phyloP scores from a whole-genome alignment of 2,329 filamentous ascomycete genomes.

The Epichloe hybrida region DNA sequence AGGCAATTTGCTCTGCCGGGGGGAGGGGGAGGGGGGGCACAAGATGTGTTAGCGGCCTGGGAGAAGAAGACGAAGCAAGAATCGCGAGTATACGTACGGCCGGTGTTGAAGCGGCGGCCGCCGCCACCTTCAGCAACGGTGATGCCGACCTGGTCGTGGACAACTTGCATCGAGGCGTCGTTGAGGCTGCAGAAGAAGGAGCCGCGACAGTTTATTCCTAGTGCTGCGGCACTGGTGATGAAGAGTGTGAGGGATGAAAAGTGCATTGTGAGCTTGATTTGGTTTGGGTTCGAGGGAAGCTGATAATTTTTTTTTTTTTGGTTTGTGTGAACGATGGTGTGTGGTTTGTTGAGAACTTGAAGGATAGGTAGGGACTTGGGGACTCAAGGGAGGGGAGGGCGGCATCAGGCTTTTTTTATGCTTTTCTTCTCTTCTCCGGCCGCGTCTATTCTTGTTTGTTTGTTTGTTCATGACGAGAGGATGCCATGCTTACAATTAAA shows the following conservation, averaged over 20 bases:
- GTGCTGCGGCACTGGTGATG: slow-evolving; percentile 3
- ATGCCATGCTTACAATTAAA: too few relatives aligned
- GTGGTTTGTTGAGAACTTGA: neutral
- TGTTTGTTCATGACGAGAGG: too few relatives aligned
- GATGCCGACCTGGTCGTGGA: slow-evolving; percentile 6
- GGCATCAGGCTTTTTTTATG: neutral
- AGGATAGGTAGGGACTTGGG: neutral
- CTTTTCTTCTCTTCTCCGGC: neutral
- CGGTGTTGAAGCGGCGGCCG: slow-evolving; percentile 3
- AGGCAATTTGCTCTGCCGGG: slow-evolving; percentile 8
- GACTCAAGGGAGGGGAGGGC: neutral
- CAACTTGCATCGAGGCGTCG: slow-evolving; percentile 5
- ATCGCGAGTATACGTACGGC: neutral
- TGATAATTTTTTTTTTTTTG: neutral
- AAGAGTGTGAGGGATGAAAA: slow-evolving; percentile 2
- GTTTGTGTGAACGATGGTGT: neutral
- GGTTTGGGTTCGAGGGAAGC: too few relatives aligned
- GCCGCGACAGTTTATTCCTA: slow-evolving; percentile 10
- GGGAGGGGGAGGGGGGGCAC: neutral
- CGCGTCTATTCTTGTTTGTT: too few relatives aligned
- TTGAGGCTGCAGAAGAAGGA: slow-evolving; percentile 8
- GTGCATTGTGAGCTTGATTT: neutral
- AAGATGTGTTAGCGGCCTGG: too few relatives aligned
- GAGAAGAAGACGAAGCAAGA: too few relatives aligned
- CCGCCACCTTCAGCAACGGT: slow-evolving; percentile 6